A percentile compares a stretch with the other conserved stretches of the same genome.
phyloP scores from a whole-genome alignment of 352 stramenopile species.

The Detonula confervacea region DNA sequence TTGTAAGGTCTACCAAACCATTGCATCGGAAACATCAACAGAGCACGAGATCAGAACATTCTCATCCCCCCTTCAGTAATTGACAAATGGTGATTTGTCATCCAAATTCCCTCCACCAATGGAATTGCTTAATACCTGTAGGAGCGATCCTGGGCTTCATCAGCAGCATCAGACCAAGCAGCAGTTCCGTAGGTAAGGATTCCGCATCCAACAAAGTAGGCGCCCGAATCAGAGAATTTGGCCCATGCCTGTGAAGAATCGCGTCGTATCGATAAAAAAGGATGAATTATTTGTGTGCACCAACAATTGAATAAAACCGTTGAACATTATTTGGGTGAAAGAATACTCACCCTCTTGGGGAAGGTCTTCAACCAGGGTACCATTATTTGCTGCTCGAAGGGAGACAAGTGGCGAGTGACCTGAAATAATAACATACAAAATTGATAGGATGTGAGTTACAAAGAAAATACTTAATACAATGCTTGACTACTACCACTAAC shows the following conservation, averaged over 20 bases:
- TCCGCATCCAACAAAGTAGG: slow-evolving; percentile 45
- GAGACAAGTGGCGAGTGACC: slow-evolving; percentile 76
- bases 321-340: slow-evolving; percentile 8
- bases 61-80: too few relatives aligned
- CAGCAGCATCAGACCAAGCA: slow-evolving; percentile 40
- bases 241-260: slow-evolving; percentile 58
- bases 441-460: background rate
- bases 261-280: too few relatives aligned
- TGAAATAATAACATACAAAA: slow-evolving; percentile 24
- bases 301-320: background rate
- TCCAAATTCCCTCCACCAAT: too few relatives aligned
- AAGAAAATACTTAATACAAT: background rate
- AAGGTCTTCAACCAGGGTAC: slow-evolving; percentile 79
- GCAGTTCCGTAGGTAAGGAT: slow-evolving; percentile 56
- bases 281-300: too few relatives aligned
- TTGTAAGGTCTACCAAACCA: too few relatives aligned
- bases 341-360: slow-evolving; percentile 71
- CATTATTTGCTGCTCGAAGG: slow-evolving; percentile 78
- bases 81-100: too few relatives aligned
- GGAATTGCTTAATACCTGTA: slow-evolving; percentile 71
- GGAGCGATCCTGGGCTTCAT: slow-evolving; percentile 61
- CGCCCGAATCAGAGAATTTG: slow-evolving; percentile 62
- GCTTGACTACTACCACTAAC: too few relatives aligned
- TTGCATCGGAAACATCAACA: too few relatives aligned
- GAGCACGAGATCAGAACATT: too few relatives aligned